Percentiles rank a stretch among this genome's conserved stretches.
Evolutionary conservation across 2,329 filamentous ascomycete species (phyloP).

Genomic region (Xylogone sp.): DNA sequence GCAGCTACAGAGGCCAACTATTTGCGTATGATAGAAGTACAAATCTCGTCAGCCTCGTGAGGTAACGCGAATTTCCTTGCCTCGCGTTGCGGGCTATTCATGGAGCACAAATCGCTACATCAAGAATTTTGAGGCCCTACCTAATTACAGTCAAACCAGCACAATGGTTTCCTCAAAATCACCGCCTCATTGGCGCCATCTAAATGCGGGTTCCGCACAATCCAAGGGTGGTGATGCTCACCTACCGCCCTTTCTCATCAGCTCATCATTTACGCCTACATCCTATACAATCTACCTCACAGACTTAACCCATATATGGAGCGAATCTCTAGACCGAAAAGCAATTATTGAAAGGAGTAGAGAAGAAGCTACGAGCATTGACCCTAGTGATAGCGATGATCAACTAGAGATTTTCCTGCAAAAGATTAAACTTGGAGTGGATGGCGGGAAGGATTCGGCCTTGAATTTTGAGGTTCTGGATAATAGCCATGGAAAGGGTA

Average conservation of each 20-base stretch:
- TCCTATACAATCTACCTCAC: constrained; percentile 66
- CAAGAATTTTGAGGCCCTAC: not conserved
- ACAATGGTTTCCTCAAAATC: constrained; percentile 11
- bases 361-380: constrained; percentile 64
- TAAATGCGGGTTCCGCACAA: not conserved
- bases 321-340: constrained; percentile 58
- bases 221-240: constrained; percentile 20
- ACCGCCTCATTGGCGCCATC: constrained; percentile 20
- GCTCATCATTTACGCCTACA: constrained; percentile 47
- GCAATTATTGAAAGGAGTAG: constrained; percentile 60
- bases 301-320: constrained; percentile 72
- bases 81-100: constrained; percentile 1
- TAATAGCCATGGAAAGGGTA: constrained; percentile 31
- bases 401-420: constrained; percentile 66
- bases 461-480: constrained; percentile 38
- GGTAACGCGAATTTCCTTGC: not conserved
- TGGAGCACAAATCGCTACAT: too few species aligned
- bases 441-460: constrained; percentile 40
- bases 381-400: constrained; percentile 63
- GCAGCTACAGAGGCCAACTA: not conserved
- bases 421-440: constrained; percentile 51
- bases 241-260: constrained; percentile 61
- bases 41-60: constrained; percentile 11
- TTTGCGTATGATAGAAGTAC: constrained; percentile 9
- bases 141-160: too few species aligned